Evolutionary conservation across 805 yeast species (phyloP).

Genomic region (Barnettozyma botsteinii): DNA sequence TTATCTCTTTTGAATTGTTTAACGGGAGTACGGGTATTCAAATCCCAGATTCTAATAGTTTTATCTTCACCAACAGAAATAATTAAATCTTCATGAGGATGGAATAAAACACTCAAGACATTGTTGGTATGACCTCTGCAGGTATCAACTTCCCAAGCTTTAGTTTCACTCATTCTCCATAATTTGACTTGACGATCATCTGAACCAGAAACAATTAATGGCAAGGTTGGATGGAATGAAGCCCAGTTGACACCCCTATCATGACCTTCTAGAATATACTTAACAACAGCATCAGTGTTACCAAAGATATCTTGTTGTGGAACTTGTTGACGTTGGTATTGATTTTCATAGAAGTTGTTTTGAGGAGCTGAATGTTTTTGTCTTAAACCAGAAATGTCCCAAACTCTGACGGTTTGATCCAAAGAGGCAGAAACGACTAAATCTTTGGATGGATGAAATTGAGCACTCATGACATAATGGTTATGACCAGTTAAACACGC

Average conservation of each 20-base stretch:
- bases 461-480: slow-evolving; percentile 97
- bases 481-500: slow-evolving; percentile 97
- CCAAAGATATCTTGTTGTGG: slow-evolving; percentile 94
- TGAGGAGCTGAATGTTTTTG: slow-evolving; percentile 91
- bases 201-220: slow-evolving; percentile 90
- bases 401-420: slow-evolving; percentile 97
- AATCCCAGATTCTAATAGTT: slow-evolving; percentile 95
- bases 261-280: slow-evolving; percentile 95
- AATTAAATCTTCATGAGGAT: slow-evolving; percentile 88
- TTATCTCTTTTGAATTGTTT: slow-evolving; percentile 90
- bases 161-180: slow-evolving; percentile 96
- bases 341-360: slow-evolving; percentile 38
- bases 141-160: slow-evolving; percentile 99
- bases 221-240: slow-evolving; percentile 93
- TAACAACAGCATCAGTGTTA: slow-evolving; percentile 87
- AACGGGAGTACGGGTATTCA: slow-evolving; percentile 87
- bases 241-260: slow-evolving; percentile 99
- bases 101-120: slow-evolving; percentile 84
- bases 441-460: slow-evolving; percentile 94
- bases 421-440: slow-evolving; percentile 91
- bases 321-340: slow-evolving; percentile 45
- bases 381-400: slow-evolving; percentile 95
- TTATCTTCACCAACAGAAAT: slow-evolving; percentile 94
- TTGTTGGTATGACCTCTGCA: slow-evolving; percentile 97
- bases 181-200: slow-evolving; percentile 93